Evolutionary conservation across 441 rosid genomes (phyloP).

Genomic region (Viola pubescens): DNA sequence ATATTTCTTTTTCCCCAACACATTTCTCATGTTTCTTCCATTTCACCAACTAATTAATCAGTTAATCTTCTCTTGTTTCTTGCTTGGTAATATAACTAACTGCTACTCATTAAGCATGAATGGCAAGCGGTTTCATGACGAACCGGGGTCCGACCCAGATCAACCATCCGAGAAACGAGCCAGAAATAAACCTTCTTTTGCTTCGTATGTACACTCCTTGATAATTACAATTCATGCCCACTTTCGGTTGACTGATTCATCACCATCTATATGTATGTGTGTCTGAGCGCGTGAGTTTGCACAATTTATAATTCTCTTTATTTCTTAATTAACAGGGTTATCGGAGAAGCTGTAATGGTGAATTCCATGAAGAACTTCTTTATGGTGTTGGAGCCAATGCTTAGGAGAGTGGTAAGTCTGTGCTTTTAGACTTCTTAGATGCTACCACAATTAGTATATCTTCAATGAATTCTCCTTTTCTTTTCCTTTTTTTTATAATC

Average conservation of each 20-base stretch:
- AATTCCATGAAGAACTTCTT: slow-evolving; percentile 30
- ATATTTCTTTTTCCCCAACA: background rate
- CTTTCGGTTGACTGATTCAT: background rate
- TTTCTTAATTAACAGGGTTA: slow-evolving; percentile 31
- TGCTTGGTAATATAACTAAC: slow-evolving; percentile 28
- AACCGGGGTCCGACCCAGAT: slow-evolving; percentile 27
- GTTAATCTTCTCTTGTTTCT: background rate
- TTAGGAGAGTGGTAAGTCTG: slow-evolving; percentile 56
- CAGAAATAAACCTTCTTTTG: slow-evolving; percentile 35
- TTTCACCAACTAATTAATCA: background rate
- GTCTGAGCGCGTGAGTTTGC: background rate
- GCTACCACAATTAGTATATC: too few relatives aligned
- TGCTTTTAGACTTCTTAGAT: background rate
- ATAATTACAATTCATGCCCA: background rate
- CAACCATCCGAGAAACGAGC: slow-evolving; percentile 37
- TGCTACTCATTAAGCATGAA: slow-evolving; percentile 15
- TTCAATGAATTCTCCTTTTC: too few relatives aligned
- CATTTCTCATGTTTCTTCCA: background rate
- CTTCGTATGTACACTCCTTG: slow-evolving; percentile 38
- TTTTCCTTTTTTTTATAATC: too few relatives aligned
- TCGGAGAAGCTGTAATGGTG: slow-evolving; percentile 35
- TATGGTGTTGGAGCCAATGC: slow-evolving; percentile 51
- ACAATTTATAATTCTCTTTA: background rate
- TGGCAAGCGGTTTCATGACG: slow-evolving; percentile 28
- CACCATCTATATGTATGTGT: background rate